These are phyloP conservation scores for Pseudomicrostroma phylloplanum DNA, from an alignment of 1,284 basidiomycete genomes.

Conservation along the genomic window DNA sequence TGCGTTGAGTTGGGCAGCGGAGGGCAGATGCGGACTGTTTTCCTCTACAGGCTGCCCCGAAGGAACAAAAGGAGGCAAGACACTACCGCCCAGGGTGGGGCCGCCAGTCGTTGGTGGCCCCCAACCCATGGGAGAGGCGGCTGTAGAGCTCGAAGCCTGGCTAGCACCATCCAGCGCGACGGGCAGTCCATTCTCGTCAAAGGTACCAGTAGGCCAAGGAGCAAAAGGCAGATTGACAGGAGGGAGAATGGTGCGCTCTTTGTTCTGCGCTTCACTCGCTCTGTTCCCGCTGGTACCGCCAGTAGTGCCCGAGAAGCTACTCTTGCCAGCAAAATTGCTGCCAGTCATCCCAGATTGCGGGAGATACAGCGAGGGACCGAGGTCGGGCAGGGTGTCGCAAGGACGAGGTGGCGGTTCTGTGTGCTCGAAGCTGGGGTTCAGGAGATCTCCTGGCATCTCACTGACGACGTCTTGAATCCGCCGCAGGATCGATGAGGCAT, in stretches of 20 bases:
- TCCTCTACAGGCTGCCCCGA: neutral
- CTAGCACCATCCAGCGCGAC: neutral
- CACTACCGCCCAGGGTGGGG: neutral
- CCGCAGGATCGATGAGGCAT: neutral
- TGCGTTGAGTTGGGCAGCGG: conserved; percentile 8
- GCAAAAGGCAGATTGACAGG: conserved; percentile 3
- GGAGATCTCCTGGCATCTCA: conserved; percentile 2
- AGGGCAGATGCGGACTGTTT: neutral
- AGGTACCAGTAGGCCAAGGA: conserved; percentile 3
- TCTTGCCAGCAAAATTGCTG: neutral
- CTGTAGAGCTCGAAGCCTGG: neutral
- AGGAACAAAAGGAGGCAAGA: neutral
- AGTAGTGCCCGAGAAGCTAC: neutral
- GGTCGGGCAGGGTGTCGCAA: neutral
- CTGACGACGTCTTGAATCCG: neutral
- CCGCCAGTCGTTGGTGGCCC: neutral
- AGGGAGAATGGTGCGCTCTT: too few relatives aligned
- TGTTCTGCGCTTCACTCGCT: too few relatives aligned
- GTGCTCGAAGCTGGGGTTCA: conserved; percentile 7
- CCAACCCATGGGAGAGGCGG: conserved; percentile 1
- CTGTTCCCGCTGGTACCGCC: neutral
- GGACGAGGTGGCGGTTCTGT: conserved; percentile 4
- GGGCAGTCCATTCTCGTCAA: conserved; percentile 3
- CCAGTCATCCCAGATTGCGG: neutral
- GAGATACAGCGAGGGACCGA: neutral